Evolutionary conservation across 1,284 basidiomycete species (phyloP), one percentile per base, ranked within the genome.

Genomic region (Meira miltonrushii): DNA sequence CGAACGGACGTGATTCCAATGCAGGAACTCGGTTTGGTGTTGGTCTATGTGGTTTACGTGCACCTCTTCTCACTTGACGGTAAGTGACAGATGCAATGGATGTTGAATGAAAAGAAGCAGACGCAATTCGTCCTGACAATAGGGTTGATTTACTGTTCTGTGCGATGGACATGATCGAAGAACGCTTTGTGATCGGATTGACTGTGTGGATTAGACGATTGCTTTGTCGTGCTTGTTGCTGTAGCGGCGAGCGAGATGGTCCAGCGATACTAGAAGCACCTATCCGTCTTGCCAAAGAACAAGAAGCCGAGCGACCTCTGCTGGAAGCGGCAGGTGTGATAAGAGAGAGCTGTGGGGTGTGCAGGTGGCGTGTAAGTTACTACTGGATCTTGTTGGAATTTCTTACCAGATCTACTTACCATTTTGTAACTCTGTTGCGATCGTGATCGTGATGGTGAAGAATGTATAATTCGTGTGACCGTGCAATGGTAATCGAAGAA

Each of bases 41-140:
- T 83, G 68, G 74, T 17, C 68, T 72, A 40, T 76, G 71, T 2
- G 72, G 66, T 54, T 68, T 69, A 15, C 75, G 68, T 9, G 75
- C 75, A 7, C 75, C 75, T 39, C 75, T 69, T 12, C 74, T 64
- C n/a, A 65, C 75, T 57, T 77, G 75, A 41, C 72, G 74, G 54
- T 77, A 60, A 37, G 75, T 77, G n/a, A 71, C 71, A 17, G 17
- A 12, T 3, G 13, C 12, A 12, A 48, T 48, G 8, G 46, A 21
- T 5, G 46, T 8, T 4, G 28, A 33, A 33, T 33, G 28, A 33
- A 33, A 33, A 33, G 28, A 33, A 33, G 28, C 28, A 33, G 28
- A 33, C 3, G 28, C 8, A 8, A 33, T 33, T 33, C 28, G 28
- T 33, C 4, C 28, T 33, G 28, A 8, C 28, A 33, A 33, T 33